Evolutionary conservation across 1,284 basidiomycete species (phyloP), one percentile per base, ranked within the genome.

Genomic region (Irpex rosettiformis): DNA sequence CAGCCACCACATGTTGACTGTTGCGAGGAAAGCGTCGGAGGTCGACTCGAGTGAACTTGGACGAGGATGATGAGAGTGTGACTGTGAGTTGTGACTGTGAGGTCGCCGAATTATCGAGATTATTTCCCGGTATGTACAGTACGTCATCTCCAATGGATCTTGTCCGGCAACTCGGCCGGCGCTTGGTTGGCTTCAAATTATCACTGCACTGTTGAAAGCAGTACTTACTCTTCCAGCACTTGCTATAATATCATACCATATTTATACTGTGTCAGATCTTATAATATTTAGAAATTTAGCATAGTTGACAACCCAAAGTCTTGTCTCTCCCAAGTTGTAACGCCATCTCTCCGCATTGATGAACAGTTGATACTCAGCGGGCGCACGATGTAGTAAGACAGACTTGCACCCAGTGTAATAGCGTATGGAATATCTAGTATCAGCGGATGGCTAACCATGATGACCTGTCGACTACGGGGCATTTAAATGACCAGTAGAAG

Each of bases 1-100:
- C 43, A 88, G 75, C 86, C 88, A 91, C 88, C 88, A 91, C 85
- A 90, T 88, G 58, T 63, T 77, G 70, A 63, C 45, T n/a, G 43
- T 40, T 27, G 24, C 51, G 22, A 28, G 40, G 48, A 28, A 37
- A 37, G 43, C 21, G 13, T 18, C 13, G 43, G 16, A 18, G n/a
- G 8, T 45, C 13, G 16, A 45, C 43, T 37, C n/a, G n/a, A n/a
- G 55, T 53, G 30, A 24, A 40, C 33, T 24, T n/a, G n/a, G 37
- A n/a, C 42, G 27, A 55, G 52, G 11, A 37, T 42, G 33, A 37
- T 22, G n/a, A 28, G n/a, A 54, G 48, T 51, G 22, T 54, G 22
- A 43, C 33, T n/a, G n/a, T 16, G 33, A 37, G 33, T 37, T 37
- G 16, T 16, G 33, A n/a, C 33, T 37, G 33, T 8, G 33, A 37